phyloP scores from a whole-genome alignment of 129 eudicot genomes.

The Escallonia rubra region DNA sequence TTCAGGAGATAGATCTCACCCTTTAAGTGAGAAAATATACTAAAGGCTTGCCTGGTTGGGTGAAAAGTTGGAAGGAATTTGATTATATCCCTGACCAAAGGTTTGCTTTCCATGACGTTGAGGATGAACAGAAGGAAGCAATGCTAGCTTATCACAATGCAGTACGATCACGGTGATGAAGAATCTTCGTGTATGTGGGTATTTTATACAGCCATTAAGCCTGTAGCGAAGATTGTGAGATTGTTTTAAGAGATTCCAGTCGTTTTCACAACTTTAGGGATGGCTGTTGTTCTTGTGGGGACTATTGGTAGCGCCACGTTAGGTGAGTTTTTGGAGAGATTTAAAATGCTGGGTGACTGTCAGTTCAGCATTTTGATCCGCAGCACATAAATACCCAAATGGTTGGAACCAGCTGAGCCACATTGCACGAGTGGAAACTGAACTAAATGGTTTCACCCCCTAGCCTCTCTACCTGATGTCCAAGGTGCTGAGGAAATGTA shows the following conservation, averaged over 20 bases:
- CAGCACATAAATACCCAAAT: no score
- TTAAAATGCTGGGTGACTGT: no score
- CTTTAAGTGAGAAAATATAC: conserved; percentile 28
- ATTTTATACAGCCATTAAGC: conserved; percentile 53
- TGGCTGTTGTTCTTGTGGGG: conserved; percentile 35
- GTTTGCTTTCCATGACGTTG: conserved; percentile 50
- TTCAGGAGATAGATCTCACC: conserved; percentile 49
- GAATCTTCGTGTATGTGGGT: conserved; percentile 57
- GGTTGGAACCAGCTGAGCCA: no score
- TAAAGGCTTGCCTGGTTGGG: conserved; percentile 40
- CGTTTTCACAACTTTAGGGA: conserved; percentile 55
- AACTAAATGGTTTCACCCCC: no score
- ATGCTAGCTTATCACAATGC: conserved; percentile 39
- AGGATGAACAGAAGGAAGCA: conserved; percentile 52
- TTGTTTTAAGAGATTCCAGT: conserved; percentile 45
- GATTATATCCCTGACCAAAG: conserved; percentile 44
- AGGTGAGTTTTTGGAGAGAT: no score
- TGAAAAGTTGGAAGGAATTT: conserved; percentile 35
- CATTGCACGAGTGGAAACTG: no score
- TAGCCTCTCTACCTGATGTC: no score
- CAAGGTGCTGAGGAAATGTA: no score
- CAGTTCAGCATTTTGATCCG: no score
- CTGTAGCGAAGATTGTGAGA: conserved; percentile 45
- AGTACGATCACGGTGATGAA: conserved; percentile 50
- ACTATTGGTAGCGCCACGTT: conserved; percentile 22